phyloP scores from a whole-genome alignment of 108 stramenopile species.

The Licmophora abbreviata region DNA sequence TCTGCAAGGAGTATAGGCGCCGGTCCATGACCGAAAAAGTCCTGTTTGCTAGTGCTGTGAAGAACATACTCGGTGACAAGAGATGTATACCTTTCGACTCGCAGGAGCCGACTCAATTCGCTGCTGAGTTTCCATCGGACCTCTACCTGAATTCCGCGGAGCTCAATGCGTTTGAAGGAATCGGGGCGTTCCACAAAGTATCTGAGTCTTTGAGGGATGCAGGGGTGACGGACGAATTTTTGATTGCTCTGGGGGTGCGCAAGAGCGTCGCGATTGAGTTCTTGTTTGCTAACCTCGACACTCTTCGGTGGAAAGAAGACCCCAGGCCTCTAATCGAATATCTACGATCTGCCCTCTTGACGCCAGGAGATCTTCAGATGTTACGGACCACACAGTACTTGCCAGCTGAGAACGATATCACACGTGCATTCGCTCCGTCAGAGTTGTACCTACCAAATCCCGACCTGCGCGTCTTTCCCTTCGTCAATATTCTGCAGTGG shows the following conservation, averaged over 20 bases:
- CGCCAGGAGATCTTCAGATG: slow-evolving; percentile 43
- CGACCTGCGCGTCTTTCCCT: slow-evolving; percentile 53
- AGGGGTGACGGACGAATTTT: slow-evolving; percentile 60
- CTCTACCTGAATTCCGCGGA: slow-evolving; percentile 63
- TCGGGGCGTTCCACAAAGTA: slow-evolving; percentile 36
- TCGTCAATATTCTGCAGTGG: slow-evolving; percentile 62
- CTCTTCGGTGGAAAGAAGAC: slow-evolving; percentile 51
- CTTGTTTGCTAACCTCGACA: slow-evolving; percentile 58
- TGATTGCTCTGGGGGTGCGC: slow-evolving; percentile 56
- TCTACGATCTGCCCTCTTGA: slow-evolving; percentile 46
- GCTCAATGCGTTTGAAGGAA: slow-evolving; percentile 54
- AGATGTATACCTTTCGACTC: slow-evolving; percentile 41
- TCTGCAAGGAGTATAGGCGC: slow-evolving; percentile 31
- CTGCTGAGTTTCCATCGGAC: slow-evolving; percentile 38
- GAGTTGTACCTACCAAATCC: slow-evolving; percentile 35
- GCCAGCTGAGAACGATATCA: slow-evolving; percentile 53
- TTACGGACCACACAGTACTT: slow-evolving; percentile 52
- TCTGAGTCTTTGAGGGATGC: slow-evolving; percentile 25
- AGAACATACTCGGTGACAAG: slow-evolving; percentile 18
- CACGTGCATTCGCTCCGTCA: slow-evolving; percentile 49
- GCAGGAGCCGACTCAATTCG: slow-evolving; percentile 12
- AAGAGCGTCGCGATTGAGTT: slow-evolving; percentile 70
- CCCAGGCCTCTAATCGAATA: slow-evolving; percentile 72
- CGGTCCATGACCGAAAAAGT: slow-evolving; percentile 6
- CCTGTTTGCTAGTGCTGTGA: slow-evolving; percentile 21